Percentiles rank a stretch among this genome's conserved stretches.
phyloP scores from a whole-genome alignment of 1,139 yeast genomes.

The Pneumocystis wakefieldiae region DNA sequence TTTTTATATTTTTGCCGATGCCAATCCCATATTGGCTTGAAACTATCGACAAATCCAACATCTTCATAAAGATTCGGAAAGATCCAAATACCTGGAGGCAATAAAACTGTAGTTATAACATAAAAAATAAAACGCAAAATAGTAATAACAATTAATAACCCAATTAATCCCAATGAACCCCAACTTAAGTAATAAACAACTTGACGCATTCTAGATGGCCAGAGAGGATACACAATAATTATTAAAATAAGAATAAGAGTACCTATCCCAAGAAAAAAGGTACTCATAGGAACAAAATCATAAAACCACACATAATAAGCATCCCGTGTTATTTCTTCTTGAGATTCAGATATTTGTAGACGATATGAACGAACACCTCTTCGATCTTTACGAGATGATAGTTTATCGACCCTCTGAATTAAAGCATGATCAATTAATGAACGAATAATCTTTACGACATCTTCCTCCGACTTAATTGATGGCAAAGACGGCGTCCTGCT shows the following conservation, averaged over 20 bases:
- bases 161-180: conserved; percentile 59
- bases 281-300: conserved; percentile 52
- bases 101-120: conserved; percentile 41
- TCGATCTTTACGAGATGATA: conserved; percentile 34
- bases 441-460: conserved; percentile 38
- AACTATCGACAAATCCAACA: conserved; percentile 85
- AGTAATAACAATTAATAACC: conserved; percentile 62
- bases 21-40: conserved; percentile 80
- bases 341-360: conserved; percentile 25
- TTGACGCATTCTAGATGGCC: conserved; percentile 83
- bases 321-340: conserved; percentile 63
- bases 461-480: conserved; percentile 34
- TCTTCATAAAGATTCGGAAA: conserved; percentile 94
- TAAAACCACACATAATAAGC: conserved; percentile 78
- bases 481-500: conserved; percentile 46
- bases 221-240: conserved; percentile 78
- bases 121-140: conserved; percentile 64
- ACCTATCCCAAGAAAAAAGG: conserved; percentile 45
- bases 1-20: conserved; percentile 31
- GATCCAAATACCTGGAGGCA: conserved; percentile 73
- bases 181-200: conserved; percentile 87
- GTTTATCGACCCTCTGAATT: too few species aligned
- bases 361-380: conserved; percentile 49
- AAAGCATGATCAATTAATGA: too few species aligned
- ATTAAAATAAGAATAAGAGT: conserved; percentile 56